phyloP scores from a whole-genome alignment of 257 asterid genomes.

The Leonotis leonurus region DNA sequence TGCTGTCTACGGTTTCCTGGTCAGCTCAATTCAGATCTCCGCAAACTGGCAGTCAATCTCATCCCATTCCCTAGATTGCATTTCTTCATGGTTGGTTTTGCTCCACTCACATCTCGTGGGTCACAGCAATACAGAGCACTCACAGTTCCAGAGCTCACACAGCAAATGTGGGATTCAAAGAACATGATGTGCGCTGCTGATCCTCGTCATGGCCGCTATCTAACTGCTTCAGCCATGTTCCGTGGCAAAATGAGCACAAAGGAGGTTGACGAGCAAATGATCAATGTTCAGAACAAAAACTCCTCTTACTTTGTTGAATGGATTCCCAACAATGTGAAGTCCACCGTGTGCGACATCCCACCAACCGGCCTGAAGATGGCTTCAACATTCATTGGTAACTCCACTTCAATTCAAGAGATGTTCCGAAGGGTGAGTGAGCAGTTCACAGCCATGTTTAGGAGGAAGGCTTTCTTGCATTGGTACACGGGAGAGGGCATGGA shows the following conservation, averaged over 20 bases:
- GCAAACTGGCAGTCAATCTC: conserved; percentile 73
- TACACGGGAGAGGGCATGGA: conserved; percentile 21
- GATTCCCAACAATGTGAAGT: conserved; percentile 39
- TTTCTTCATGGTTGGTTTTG: conserved; percentile 80
- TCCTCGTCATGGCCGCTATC: conserved; percentile 20
- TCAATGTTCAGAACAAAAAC: conserved; percentile 18
- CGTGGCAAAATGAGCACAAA: conserved; percentile 18
- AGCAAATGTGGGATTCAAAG: conserved; percentile 84
- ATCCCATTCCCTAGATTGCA: conserved; percentile 76
- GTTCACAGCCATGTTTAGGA: conserved; percentile 15
- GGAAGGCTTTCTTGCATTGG: conserved; percentile 22
- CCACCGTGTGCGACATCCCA: conserved; percentile 37
- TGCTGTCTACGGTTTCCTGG: conserved; percentile 85
- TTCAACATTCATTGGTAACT: conserved; percentile 11
- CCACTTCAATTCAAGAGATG: conserved; percentile 16
- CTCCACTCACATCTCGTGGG: conserved; percentile 86
- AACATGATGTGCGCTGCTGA: conserved; percentile 43
- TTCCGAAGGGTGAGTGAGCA: conserved; percentile 14
- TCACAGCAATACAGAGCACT: conserved; percentile 74
- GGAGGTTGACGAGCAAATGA: conserved; percentile 17
- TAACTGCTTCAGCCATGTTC: conserved; percentile 16
- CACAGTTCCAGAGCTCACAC: conserved; percentile 73
- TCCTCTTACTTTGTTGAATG: conserved; percentile 15
- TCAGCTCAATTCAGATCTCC: conserved; percentile 75
- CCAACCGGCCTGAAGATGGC: conserved; percentile 17